phyloP scores from a whole-genome alignment of 163 green algal species.

The Volvox carteri region DNA sequence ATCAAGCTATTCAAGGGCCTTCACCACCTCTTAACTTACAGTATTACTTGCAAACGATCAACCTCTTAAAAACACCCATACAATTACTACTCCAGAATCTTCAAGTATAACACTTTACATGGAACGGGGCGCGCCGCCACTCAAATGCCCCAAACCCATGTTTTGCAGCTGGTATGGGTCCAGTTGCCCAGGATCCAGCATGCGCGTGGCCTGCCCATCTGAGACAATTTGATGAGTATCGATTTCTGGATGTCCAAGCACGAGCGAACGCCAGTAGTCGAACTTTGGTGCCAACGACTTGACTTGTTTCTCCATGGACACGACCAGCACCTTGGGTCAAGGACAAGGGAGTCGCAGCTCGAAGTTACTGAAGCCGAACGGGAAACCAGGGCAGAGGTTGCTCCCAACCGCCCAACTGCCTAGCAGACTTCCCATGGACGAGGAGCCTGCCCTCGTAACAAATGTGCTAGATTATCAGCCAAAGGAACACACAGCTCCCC shows the following conservation, averaged over 20 bases:
- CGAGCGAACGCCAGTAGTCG: constrained; percentile 67
- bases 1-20: background rate
- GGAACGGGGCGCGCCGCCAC: background rate
- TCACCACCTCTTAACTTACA: too few relatives aligned
- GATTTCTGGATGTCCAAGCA: constrained; percentile 65
- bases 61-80: too few relatives aligned
- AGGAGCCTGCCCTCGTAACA: too few relatives aligned
- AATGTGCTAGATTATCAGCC: too few relatives aligned
- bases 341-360: background rate
- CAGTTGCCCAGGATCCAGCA: constrained; percentile 60
- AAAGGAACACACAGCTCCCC: too few relatives aligned
- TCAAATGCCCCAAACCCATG: constrained; percentile 54
- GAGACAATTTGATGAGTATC: constrained; percentile 68
- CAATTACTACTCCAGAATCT: too few relatives aligned
- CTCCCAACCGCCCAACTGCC: too few relatives aligned
- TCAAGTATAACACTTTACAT: too few relatives aligned
- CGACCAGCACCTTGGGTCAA: constrained; percentile 56
- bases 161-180: constrained; percentile 65
- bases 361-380: too few relatives aligned
- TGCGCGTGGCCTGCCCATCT: constrained; percentile 47
- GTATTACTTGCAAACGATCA: too few relatives aligned
- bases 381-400: too few relatives aligned
- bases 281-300: constrained; percentile 69
- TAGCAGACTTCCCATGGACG: too few relatives aligned
- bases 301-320: constrained; percentile 66